phyloP scores from a whole-genome alignment of 176 grass and related monocot genomes.

The Canna indica region DNA sequence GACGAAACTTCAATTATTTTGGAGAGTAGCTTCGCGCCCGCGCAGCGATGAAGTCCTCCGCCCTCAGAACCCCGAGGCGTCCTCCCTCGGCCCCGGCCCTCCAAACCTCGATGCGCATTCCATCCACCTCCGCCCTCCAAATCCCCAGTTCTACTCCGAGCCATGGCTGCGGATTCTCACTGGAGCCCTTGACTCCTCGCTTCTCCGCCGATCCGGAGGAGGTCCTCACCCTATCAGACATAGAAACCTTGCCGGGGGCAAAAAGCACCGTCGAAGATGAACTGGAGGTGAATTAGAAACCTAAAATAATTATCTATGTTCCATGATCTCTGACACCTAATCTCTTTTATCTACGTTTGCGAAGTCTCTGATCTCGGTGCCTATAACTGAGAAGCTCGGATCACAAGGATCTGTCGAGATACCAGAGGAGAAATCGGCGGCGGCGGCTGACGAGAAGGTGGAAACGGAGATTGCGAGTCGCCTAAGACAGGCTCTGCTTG shows the following conservation, averaged over 20 bases:
- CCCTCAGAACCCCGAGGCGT: no score
- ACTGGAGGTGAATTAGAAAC: neutral
- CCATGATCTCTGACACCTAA: neutral
- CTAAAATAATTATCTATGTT: neutral
- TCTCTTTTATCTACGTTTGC: neutral
- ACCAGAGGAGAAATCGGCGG: neutral
- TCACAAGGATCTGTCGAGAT: neutral
- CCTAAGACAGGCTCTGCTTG: neutral
- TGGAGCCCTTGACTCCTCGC: neutral
- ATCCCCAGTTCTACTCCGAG: no score
- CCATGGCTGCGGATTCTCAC: neutral
- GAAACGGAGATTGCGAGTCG: neutral
- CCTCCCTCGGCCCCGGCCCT: no score
- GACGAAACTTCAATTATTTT: no score
- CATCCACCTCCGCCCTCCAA: no score
- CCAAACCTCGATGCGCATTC: no score
- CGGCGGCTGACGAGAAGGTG: no score
- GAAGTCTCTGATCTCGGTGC: neutral
- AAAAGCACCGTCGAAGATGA: neutral
- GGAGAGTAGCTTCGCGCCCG: no score
- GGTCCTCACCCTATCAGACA: neutral
- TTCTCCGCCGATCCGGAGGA: conserved; percentile 12
- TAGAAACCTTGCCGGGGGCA: neutral
- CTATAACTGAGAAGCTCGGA: neutral
- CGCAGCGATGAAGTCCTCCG: no score